Evolutionary conservation across 495 filamentous ascomycete species (phyloP).

Genomic region (Cercophora newfieldiana): DNA sequence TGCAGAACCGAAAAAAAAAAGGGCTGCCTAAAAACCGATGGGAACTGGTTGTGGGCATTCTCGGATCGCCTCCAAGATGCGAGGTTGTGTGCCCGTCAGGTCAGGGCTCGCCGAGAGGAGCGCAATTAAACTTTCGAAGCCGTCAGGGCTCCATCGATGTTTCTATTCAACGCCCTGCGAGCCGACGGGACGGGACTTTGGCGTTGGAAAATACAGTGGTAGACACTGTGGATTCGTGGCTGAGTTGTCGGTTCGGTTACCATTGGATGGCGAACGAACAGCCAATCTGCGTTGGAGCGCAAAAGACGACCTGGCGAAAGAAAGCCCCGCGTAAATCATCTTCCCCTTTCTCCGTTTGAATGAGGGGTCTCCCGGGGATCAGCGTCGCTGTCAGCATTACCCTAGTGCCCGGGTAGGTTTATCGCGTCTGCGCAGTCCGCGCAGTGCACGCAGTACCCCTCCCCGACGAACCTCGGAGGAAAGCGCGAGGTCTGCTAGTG

Average conservation of each 20-base stretch:
- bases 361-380: background rate
- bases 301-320: background rate
- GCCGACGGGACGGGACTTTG: too few species aligned
- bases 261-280: conserved; percentile 14
- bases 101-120: background rate
- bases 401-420: background rate
- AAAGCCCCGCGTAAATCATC: background rate
- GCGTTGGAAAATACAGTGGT: background rate
- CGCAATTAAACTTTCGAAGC: too few species aligned
- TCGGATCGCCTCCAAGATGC: background rate
- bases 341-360: background rate
- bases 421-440: background rate
- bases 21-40: background rate
- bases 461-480: background rate
- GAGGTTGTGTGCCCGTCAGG: background rate
- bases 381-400: background rate
- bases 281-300: conserved; percentile 13
- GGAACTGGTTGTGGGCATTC: background rate
- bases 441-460: too few species aligned
- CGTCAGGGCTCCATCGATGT: background rate
- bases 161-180: too few species aligned
- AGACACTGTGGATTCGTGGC: background rate
- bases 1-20: background rate
- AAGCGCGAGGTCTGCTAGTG: background rate
- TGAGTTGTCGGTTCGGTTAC: background rate